phyloP scores from a whole-genome alignment of 495 filamentous ascomycete species.

The Lindgomyces ingoldianus region DNA sequence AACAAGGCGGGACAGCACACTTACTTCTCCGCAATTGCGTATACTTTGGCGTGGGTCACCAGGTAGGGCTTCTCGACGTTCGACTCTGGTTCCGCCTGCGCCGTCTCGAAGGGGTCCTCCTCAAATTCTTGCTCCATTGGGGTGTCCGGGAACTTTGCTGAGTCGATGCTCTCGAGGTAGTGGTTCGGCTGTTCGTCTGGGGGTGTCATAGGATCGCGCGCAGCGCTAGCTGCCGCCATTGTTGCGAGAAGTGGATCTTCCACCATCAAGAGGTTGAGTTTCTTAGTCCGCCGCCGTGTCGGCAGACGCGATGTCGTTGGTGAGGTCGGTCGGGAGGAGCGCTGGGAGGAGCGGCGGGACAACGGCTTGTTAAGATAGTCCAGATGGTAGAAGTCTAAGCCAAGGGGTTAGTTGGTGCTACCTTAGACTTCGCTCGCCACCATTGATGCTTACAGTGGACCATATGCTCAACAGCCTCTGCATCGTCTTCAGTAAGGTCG shows the following conservation, averaged over 20 bases:
- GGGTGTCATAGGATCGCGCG: slow-evolving; percentile 24
- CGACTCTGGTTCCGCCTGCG: slow-evolving; percentile 14
- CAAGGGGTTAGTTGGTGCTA: slow-evolving; percentile 8
- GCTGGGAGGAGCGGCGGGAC: slow-evolving; percentile 28
- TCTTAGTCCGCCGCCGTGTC: slow-evolving; percentile 30
- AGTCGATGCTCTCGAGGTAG: slow-evolving; percentile 7
- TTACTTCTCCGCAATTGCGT: slow-evolving; percentile 49
- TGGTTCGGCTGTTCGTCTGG: slow-evolving; percentile 24
- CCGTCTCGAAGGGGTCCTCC: slow-evolving; percentile 30
- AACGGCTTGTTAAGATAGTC: slow-evolving; percentile 43
- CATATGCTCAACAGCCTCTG: slow-evolving; percentile 49
- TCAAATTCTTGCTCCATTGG: slow-evolving; percentile 37
- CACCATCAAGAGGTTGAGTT: slow-evolving; percentile 41
- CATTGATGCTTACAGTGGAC: slow-evolving; percentile 42
- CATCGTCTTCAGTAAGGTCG: slow-evolving; percentile 47
- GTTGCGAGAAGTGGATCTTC: slow-evolving; percentile 46
- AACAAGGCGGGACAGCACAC: slow-evolving; percentile 5
- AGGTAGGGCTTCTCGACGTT: slow-evolving; percentile 36
- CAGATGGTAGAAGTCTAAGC: slow-evolving; percentile 49
- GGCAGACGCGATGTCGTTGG: slow-evolving; percentile 31
- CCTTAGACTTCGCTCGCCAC: neutral
- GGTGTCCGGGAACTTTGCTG: slow-evolving; percentile 30
- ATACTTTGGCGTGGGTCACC: slow-evolving; percentile 45
- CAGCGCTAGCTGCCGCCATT: slow-evolving; percentile 27
- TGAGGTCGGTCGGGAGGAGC: slow-evolving; percentile 31